Evolutionary conservation across 495 filamentous ascomycete genomes (phyloP), one percentile per base, ranked within the genome.

Genomic region (Lepraria neglecta): DNA sequence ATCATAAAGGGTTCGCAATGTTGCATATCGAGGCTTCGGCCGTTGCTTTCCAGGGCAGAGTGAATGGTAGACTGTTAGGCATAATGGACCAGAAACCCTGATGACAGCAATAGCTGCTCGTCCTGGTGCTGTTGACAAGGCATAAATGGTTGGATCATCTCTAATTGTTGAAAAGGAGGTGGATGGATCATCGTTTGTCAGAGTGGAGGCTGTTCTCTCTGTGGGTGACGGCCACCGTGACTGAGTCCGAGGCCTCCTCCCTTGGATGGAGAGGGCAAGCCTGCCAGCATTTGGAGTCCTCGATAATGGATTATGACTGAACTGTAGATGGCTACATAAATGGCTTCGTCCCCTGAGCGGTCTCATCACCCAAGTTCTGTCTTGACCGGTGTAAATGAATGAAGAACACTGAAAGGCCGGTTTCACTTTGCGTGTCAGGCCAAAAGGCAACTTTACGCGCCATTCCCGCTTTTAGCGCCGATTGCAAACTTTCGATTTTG

Each of bases 61-160:
- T 0, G 74, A 74, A 61, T 78, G 74, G 74, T 95, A 96, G 35
- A 97, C 87, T 65, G 82, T 76, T 55, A 81, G 72, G 74, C 87
- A 91, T 27, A 82, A 84, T 30, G 88, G 83, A 0, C 94, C 94
- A 19, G 94, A 97, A 27, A 95, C 78, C 38, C 94, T 82, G 45
- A 98, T 85, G 10, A 97, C 85, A 3, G 95, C 95, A 70, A 98
- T 96, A 33, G 91, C 94, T 35, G 91, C 90, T 72, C 81, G 84
- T 7, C 95, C 92, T 15, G 88, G 75, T 3, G 89, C 89, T 11
- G 94, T 95, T 0, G 94, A 96, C 4, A 97, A 77, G 0, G 95
- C 94, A 69, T 92, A 97, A 17, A 99, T 95, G 4, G 94, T 97
- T 1, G 73, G 42, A n/a, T 73, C 65, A 52, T 53, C 31, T 14